Evolutionary conservation across 2,329 filamentous ascomycete species (phyloP), one percentile per base, ranked within the genome.

Genomic region (Fusarium heterosporum): DNA sequence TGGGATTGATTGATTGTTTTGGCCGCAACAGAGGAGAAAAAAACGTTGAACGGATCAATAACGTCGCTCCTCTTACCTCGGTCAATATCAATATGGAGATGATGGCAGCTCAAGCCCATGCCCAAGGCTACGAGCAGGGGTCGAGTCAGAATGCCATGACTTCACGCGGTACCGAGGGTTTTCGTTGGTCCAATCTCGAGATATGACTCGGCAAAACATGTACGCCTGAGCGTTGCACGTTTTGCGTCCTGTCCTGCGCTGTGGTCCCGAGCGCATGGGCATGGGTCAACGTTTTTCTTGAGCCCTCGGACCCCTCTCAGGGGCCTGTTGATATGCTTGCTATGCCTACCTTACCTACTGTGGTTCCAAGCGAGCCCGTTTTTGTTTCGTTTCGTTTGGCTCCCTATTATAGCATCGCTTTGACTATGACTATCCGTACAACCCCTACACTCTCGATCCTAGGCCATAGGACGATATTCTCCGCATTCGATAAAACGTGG

Each of bases 321-420:
- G 32, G 32, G 32, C 32, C 32, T 51, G 47, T 52, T 46, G 54
- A 53, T 50, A 46, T 61, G 48, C 36, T 32, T 42, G 51, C 26
- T 25, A 22, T 39, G 25, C 10, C 36, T 45, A 19, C 26, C 41
- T 54, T 54, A 25, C 46, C 46, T 41, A 22, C n/a, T 22, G 50
- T 42, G 28, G 45, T 47, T 29, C 52, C 53, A 61, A 53, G 39
- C 61, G 55, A 48, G 25, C 36, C 55, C 64, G 65, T 68, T 68
- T 68, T 68, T 50, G 58, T 63, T 63, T 63, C 30, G 60, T 68
- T 68, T 68, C 40, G 64, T 68, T 68, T 63, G 14, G 34, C 43
- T 22, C 22, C 17, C 42, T 25, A 22, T 22, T 14, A 43, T 25
- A 42, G 40, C 29, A 36, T 38, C 19, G 38, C 30, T 38, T 38